These are phyloP conservation scores for Neurospora africana DNA, from an alignment of 495 filamentous ascomycete genomes.

Conservation along the genomic window DNA sequence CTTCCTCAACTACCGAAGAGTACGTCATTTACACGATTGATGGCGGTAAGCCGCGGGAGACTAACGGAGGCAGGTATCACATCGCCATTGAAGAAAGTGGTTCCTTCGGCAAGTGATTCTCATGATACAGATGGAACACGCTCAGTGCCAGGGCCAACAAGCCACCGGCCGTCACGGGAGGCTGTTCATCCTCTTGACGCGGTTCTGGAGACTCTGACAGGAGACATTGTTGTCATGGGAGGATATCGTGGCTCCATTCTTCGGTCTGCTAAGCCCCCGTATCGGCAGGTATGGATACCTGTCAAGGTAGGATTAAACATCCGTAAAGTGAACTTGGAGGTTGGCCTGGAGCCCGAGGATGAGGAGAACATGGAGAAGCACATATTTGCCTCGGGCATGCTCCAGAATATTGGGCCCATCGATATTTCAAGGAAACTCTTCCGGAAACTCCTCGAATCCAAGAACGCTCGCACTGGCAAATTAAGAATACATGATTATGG, in stretches of 20 bases:
- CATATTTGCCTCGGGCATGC: constrained; percentile 75
- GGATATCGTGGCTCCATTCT: constrained; percentile 86
- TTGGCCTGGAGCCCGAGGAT: constrained; percentile 73
- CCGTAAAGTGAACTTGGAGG: constrained; percentile 82
- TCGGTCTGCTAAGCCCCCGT: constrained; percentile 69
- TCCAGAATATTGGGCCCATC: constrained; percentile 83
- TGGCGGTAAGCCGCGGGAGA: background rate
- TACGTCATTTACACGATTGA: constrained; percentile 24
- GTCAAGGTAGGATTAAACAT: constrained; percentile 91
- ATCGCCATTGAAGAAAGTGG: constrained; percentile 27
- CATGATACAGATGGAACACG: constrained; percentile 1
- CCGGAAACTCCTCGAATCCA: constrained; percentile 61
- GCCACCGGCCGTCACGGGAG: constrained; percentile 18
- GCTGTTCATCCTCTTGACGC: constrained; percentile 40
- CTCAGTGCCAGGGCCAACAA: constrained; percentile 2
- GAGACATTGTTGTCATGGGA: constrained; percentile 82
- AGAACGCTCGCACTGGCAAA: constrained; percentile 58
- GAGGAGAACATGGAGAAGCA: constrained; percentile 75
- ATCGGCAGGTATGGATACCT: constrained; percentile 83
- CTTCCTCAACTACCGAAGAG: constrained; percentile 55
- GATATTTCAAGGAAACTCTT: constrained; percentile 79
- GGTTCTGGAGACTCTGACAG: constrained; percentile 59
- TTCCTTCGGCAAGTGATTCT: constrained; percentile 9
- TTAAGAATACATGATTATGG: constrained; percentile 82
- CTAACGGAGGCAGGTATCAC: constrained; percentile 20